phyloP scores from a whole-genome alignment of 352 stramenopile species.

The Phytophthora megakarya region DNA sequence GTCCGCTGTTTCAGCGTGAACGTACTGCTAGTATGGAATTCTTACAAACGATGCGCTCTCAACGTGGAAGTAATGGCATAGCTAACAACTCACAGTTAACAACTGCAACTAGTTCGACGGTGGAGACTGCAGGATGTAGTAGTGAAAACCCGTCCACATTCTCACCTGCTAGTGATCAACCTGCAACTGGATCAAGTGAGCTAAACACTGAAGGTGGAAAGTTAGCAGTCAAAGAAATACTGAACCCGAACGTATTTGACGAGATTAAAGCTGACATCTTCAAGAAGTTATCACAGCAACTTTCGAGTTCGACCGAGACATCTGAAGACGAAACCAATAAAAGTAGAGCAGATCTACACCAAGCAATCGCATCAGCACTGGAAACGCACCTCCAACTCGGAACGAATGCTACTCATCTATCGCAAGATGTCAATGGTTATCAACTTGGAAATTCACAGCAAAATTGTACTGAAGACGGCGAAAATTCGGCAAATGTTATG shows the following conservation, averaged over 20 bases:
- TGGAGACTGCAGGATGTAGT: slow-evolving; percentile 1
- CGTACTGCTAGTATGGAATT: slow-evolving; percentile 39
- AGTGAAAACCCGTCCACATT: background rate
- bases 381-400: slow-evolving; percentile 56
- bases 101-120: background rate
- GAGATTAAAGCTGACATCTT: slow-evolving; percentile 71
- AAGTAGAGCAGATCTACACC: slow-evolving; percentile 44
- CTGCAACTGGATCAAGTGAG: slow-evolving; percentile 1
- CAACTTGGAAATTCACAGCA: slow-evolving; percentile 3
- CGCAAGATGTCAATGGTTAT: background rate
- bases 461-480: slow-evolving; percentile 3
- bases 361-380: slow-evolving; percentile 52
- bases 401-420: slow-evolving; percentile 31
- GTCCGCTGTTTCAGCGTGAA: slow-evolving; percentile 34
- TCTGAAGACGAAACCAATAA: slow-evolving; percentile 10
- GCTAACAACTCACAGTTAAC: background rate
- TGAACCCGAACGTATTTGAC: slow-evolving; percentile 55
- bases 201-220: slow-evolving; percentile 1
- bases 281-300: slow-evolving; percentile 51
- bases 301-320: slow-evolving; percentile 19
- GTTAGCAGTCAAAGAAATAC: slow-evolving; percentile 41
- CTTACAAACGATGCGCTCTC: slow-evolving; percentile 17
- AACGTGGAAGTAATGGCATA: background rate
- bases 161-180: slow-evolving; percentile 5
- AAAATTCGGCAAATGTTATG: background rate